Evolutionary conservation across 768 basidiomycete species (phyloP), one percentile per base, ranked within the genome.

Genomic region (Phlebiopsis gigantea): DNA sequence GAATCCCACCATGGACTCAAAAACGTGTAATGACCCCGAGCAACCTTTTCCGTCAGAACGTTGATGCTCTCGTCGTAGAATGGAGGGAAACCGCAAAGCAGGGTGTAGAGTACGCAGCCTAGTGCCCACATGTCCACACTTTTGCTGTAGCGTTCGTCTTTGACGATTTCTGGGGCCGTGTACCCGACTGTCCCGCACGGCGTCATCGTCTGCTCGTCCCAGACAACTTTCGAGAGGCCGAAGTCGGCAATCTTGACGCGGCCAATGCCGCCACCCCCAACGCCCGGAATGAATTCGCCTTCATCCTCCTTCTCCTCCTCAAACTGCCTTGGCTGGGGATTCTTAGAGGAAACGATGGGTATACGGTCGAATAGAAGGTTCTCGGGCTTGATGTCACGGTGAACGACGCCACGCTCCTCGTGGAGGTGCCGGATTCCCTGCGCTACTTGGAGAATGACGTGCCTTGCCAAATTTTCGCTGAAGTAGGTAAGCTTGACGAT

Each of bases 71-170:
- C 97, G 62, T 99, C 97, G 72, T 98, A 99, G 75, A 99, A 99
- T 0, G 97, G 97, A 46, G 90, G 90, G 72, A 98, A 97, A 52
- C 97, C 97, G 65, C 97, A 98, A 19, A 99, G 84, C 1, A 98
- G 79, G 1, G 97, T 99, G 74, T 99, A 99, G 1, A 99, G 79
- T n/a, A 99, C 97, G 71, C 97, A 99, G 41, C 97, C 97, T 34
- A 99, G 75, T 1, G 97, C 97, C 97, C 97, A 99, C 97, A 98
- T 98, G 68, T 99, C 97, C 54, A 98, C 96, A 65, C 90, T 93
- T 73, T 94, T 95, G 69, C 85, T 89, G 69, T 96, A 96, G 26
- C 93, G 81, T 74, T 99, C 96, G 68, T 98, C 97, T 73, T 98
- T 98, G 65, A 99, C 97, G 59, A 99, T 99, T 73, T 99, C 97